Conservation (phyloP, 805 yeast species). For the Pichia eremophila region DNA sequence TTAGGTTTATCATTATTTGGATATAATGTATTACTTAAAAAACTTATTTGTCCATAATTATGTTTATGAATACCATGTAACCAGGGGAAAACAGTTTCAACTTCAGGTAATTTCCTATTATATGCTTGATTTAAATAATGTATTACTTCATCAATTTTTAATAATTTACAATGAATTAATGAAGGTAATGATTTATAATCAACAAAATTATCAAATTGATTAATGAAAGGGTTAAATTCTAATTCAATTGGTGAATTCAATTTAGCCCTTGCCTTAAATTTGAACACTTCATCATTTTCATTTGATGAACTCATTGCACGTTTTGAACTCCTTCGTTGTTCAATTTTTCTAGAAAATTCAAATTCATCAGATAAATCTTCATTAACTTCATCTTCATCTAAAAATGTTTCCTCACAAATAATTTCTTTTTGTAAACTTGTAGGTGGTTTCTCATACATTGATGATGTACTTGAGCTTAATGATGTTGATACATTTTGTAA, state of each 20-base stretch:
- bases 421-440: background rate
- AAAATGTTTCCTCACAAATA: background rate
- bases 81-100: constrained; percentile 79
- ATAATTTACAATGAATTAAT: constrained; percentile 13
- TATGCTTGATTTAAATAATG: constrained; percentile 16
- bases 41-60: constrained; percentile 44
- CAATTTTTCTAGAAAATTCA: background rate
- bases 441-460: background rate
- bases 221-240: constrained; percentile 15
- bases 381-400: background rate
- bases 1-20: constrained; percentile 4
- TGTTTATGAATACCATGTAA: constrained; percentile 64
- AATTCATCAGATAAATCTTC: background rate
- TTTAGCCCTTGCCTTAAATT: constrained; percentile 15
- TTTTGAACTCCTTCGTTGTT: constrained; percentile 15
- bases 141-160: constrained; percentile 21
- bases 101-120: constrained; percentile 43
- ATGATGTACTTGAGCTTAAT: background rate
- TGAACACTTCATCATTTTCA: constrained; percentile 23
- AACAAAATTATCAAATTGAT: constrained; percentile 14
- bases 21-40: constrained; percentile 23
- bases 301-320: constrained; percentile 23
- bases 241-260: background rate
- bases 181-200: constrained; percentile 12
- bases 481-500: background rate